phyloP scores from a whole-genome alignment of 108 stramenopile genomes.

The Cyclotella sp. region DNA sequence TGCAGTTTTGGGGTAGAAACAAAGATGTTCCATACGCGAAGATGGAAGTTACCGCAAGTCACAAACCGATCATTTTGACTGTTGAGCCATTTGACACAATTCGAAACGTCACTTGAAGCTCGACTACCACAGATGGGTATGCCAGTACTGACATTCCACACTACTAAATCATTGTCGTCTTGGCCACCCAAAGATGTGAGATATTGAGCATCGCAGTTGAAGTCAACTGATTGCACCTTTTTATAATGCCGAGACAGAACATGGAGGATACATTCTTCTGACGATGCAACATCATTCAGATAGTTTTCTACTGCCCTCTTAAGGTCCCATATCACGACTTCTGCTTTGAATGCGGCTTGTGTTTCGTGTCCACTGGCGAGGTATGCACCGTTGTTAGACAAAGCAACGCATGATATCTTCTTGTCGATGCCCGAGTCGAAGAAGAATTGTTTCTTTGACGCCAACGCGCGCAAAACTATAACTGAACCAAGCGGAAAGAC shows the following conservation, averaged over 20 bases:
- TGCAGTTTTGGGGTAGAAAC: conserved; percentile 79
- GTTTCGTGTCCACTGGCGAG: conserved; percentile 82
- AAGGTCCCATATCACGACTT: conserved; percentile 83
- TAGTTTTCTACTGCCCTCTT: conserved; percentile 53
- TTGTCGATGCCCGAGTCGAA: conserved; percentile 79
- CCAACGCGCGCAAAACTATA: conserved; percentile 45
- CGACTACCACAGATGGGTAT: conserved; percentile 77
- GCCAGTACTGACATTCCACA: conserved; percentile 80
- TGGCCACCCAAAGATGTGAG: conserved; percentile 82
- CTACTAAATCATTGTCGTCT: conserved; percentile 91
- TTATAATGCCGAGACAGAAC: conserved; percentile 79
- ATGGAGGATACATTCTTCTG: conserved; percentile 61
- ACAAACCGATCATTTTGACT: conserved; percentile 84
- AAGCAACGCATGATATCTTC: conserved; percentile 71
- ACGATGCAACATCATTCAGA: conserved; percentile 32
- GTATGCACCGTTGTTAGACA: conserved; percentile 69
- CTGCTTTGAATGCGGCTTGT: conserved; percentile 59
- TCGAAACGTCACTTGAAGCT: conserved; percentile 72
- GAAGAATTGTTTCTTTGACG: conserved; percentile 63
- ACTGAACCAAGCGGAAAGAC: conserved; percentile 67
- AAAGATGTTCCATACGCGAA: conserved; percentile 84
- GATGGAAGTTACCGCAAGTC: conserved; percentile 78
- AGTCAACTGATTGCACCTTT: conserved; percentile 68
- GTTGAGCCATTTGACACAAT: conserved; percentile 77
- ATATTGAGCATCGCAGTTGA: conserved; percentile 65